phyloP scores from a whole-genome alignment of 2,329 filamentous ascomycete genomes.

The Apiospora arundinis region DNA sequence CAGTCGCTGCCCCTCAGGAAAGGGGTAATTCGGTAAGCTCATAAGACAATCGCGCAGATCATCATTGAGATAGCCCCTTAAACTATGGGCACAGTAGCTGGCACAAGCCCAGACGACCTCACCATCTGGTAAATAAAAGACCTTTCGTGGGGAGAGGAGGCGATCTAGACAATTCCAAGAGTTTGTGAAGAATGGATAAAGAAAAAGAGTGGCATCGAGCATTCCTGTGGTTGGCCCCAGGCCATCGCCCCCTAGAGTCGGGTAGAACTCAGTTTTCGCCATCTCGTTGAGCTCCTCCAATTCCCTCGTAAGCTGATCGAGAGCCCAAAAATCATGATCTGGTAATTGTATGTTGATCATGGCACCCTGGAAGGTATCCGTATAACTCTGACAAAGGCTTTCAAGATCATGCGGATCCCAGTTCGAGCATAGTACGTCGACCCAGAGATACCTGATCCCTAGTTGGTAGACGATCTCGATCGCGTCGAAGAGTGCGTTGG shows the following conservation, averaged over 20 bases:
- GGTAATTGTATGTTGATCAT: not conserved
- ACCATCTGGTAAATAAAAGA: not conserved
- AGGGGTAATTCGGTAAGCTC: not conserved
- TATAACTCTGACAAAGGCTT: not conserved
- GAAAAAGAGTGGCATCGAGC: not conserved
- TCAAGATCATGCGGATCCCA: not conserved
- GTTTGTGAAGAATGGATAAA: not conserved
- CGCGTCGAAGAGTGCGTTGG: not conserved
- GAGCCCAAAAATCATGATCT: not conserved
- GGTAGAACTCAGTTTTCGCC: too few species aligned
- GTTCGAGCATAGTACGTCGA: not conserved
- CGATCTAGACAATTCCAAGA: not conserved
- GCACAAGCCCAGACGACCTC: not conserved
- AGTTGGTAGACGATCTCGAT: not conserved
- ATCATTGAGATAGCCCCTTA: not conserved
- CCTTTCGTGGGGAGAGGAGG: not conserved
- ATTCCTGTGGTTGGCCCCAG: too few species aligned
- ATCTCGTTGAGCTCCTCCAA: too few species aligned
- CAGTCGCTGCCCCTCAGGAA: not conserved
- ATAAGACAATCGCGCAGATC: not conserved
- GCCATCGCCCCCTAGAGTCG: not conserved
- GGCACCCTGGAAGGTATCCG: not conserved
- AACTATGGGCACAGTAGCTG: not conserved
- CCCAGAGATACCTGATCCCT: slow-evolving; percentile 1
- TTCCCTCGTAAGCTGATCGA: too few species aligned